Base-by-base conservation (phyloP, 805 yeast genomes). In the Pichia heedii region DNA sequence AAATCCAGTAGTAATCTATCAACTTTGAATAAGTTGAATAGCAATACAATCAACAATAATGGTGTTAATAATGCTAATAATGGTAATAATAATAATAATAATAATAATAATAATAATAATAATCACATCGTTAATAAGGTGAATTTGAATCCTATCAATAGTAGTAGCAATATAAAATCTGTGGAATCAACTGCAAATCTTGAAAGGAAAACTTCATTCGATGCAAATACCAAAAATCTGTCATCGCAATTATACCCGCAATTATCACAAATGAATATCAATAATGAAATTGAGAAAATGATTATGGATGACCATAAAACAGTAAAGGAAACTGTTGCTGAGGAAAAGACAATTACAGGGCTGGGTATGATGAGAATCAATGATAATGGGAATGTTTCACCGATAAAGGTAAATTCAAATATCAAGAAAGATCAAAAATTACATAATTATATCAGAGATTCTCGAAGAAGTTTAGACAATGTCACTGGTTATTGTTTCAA, bases 341-440 rank as follows among this genome's bases (percentile, higher is more conserved):
- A 10, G 22, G 39, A 40, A 4, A 44, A 40, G 24, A 10, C 37
- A 3, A 43, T 44, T 16, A 44, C 47, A 3, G 47, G 47, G n/a
- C 39, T 44, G 39, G 47, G 47, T 9, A 44, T 44, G 47, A 40
- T 37, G 44, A 44, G 41, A 8, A 27, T 40, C 11, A 20, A 32
- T 39, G 43, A 44, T 20, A 36, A n/a, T 44, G 44, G 39, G 4
- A 44, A 40, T 10, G 22, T 33, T 3, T 44, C 47, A 20, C 47
- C 47, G 18, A 22, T 40, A 11, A 41, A 32, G 33, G 10, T 8
- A n/a, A 37, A 30, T 22, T 10, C 33, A 10, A 22, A 26, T 13
- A 15, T 13, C 10, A 24, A 20, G 12, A n/a, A 26, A 4, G 22
- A 19, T 21, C 41, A 40, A 1, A 37, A 21, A 29, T 30, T 44